Base-by-base conservation (phyloP, 768 basidiomycete species). In the Agaricus blazei region DNA sequence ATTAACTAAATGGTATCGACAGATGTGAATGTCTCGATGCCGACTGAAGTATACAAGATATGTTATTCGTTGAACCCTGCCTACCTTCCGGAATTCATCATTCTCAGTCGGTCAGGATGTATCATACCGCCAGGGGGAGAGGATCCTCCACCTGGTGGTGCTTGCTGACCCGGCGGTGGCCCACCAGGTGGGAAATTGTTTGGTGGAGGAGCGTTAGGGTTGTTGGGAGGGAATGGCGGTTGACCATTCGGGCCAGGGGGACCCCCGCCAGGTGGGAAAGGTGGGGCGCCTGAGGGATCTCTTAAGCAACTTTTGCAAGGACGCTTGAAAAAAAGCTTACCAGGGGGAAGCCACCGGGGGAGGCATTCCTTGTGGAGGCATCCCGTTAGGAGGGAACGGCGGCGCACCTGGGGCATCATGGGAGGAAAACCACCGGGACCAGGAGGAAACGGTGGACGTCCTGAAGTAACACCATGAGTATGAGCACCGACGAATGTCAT, bases 31-130 rank as follows among this genome's bases (percentile, higher is more conserved):
- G 11, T 24, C 28, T 48, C 11, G 27, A 29, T 23, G 14, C 6
- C 15, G 6, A 29, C 46, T 15, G n/a, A 29, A 31, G 27, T 31
- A n/a, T 9, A 19, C 23, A 24, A 46, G 28, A 28, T 26, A 26
- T 48, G 28, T 54, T 57, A 45, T 34, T n/a, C n/a, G 23, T 4
- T 19, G 43, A 41, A 53, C 36, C 28, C 48, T 26, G 38, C 40
- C 50, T 51, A 62, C 58, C 68, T 65, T 49, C 66, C 68, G 27
- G 60, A 46, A 51, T 68, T 78, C 85, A 93, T 83, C 90, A 93
- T 91, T 56, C 88, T 78, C 68, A 89, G 62, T 56, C 90, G 80
- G 69, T 93, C 90, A 9, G 90, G 90, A 67, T 93, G 90, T 60
- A 93, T 91, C n/a, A 76, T 82, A 42, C 79, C 78, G 19, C 67